Base-by-base conservation (phyloP, 176 grass and related monocot species). In the Raddia guianensis region DNA sequence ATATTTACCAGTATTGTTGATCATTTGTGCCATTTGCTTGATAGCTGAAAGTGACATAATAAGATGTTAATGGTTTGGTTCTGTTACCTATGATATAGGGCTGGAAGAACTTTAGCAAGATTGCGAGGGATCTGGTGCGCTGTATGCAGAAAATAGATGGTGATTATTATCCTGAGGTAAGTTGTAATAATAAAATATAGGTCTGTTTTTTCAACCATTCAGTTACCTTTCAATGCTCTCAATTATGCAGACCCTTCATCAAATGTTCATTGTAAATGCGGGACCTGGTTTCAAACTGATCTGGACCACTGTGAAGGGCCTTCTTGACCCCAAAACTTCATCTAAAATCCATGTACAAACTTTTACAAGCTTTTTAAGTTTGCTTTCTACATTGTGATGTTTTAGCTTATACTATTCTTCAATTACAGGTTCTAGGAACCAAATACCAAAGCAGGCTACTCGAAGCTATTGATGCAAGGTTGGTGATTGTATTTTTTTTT, bases 191-290 rank as follows among this genome's bases (percentile, higher is more conserved):
- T 77, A 42, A 63, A 73, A 75, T 50, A 40, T 80, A 72, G 27
- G 11, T 45, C 13, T 55, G 54, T 74, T 68, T 49, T 49, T 56
- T 44, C 45, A 83, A 49, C 21, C 61, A 50, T 73, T 81, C 68
- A 73, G 76, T 69, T 66, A 51, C 66, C 12, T 40, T 2, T 2
- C 3, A 83, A 83, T 74, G 68, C 74, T 27, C 10, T 47, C 60
- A 32, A 86, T 91, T 80, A 48, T 67, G 73, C 93, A 99, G 96
- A 99, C 93, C 68, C 73, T 95, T 56, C 93, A 95, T 90, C 93
- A 99, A 91, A 95, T 99, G 93, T 95, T 99, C 83, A 94, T 99
- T 33, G 82, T 99, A 66, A 99, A 99, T 96, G 97, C 97, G 49
- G 97, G 93, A 64, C 86, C 87, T 86, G 97, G 97, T 74, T 99